phyloP scores from a whole-genome alignment of 164 flowering plant species.

The Berberis thunbergii region DNA sequence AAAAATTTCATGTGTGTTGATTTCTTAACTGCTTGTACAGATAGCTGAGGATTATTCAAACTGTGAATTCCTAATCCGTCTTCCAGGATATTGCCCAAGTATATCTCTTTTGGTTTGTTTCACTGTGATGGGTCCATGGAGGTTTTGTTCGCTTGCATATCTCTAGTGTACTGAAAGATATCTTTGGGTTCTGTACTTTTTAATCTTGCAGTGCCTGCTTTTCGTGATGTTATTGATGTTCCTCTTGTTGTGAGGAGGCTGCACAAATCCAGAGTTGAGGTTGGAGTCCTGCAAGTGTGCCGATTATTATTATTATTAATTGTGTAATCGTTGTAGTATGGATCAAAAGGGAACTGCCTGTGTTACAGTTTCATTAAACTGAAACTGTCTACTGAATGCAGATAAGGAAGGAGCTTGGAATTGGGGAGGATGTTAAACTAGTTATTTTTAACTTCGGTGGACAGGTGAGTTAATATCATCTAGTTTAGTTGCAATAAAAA shows the following conservation, averaged over 20 bases:
- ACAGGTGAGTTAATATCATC: slow-evolving; percentile 39
- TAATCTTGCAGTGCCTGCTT: slow-evolving; percentile 84
- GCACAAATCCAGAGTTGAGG: slow-evolving; percentile 40
- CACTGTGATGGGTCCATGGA: slow-evolving; percentile 4
- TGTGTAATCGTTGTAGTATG: background rate
- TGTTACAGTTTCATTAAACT: background rate
- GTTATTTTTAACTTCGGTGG: slow-evolving; percentile 95
- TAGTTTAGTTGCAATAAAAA: background rate
- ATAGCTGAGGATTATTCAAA: slow-evolving; percentile 98
- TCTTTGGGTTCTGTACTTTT: slow-evolving; percentile 3
- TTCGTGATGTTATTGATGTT: slow-evolving; percentile 89
- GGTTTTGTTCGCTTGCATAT: background rate
- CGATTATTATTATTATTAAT: background rate
- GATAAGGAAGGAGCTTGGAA: slow-evolving; percentile 83
- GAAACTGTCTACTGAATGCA: slow-evolving; percentile 11
- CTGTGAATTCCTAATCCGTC: slow-evolving; percentile 85
- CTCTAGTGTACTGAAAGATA: background rate
- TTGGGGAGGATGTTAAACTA: slow-evolving; percentile 71
- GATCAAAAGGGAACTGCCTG: background rate
- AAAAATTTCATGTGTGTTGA: background rate
- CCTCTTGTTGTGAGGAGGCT: slow-evolving; percentile 92
- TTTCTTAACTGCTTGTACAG: slow-evolving; percentile 28
- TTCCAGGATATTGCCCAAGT: slow-evolving; percentile 99
- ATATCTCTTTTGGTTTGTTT: slow-evolving; percentile 15
- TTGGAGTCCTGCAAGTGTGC: background rate